Conservation (phyloP, 768 basidiomycete genomes). For the Rhodotorula diobovata region DNA sequence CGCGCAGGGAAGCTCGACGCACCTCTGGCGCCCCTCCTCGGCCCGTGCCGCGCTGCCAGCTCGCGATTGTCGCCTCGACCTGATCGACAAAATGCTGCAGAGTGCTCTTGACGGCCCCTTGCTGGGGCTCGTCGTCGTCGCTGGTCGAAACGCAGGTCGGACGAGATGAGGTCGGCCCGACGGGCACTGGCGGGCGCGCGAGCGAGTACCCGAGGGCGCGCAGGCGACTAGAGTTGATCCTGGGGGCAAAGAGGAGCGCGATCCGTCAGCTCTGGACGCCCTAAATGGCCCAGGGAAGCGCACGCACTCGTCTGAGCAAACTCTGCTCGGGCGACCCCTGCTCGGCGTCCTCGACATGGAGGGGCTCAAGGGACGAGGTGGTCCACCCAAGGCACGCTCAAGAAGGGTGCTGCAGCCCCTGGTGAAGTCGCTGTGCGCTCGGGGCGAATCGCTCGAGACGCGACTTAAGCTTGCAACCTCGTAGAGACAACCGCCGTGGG, state of each 20-base stretch:
- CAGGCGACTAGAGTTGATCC: background rate
- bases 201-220: slow-evolving; percentile 18
- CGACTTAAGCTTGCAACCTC: background rate
- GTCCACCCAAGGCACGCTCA: background rate
- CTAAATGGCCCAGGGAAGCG: too few relatives aligned
- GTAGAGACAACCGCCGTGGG: background rate
- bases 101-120: background rate
- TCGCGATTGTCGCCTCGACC: background rate
- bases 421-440: background rate
- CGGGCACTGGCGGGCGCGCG: background rate
- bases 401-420: too few relatives aligned
- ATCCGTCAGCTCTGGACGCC: background rate
- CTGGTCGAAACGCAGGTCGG: background rate
- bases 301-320: background rate
- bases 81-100: background rate
- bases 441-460: background rate
- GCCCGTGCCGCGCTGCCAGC: too few relatives aligned
- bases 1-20: background rate
- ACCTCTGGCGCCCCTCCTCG: background rate
- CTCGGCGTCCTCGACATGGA: background rate
- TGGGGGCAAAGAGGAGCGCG: background rate
- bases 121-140: background rate
- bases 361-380: too few relatives aligned
- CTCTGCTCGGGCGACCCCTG: background rate
- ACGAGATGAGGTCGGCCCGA: too few relatives aligned